Evolutionary conservation across 176 grass and related monocot genomes (phyloP), one percentile per base, ranked within the genome.

Genomic region (Melocanna baccifera): DNA sequence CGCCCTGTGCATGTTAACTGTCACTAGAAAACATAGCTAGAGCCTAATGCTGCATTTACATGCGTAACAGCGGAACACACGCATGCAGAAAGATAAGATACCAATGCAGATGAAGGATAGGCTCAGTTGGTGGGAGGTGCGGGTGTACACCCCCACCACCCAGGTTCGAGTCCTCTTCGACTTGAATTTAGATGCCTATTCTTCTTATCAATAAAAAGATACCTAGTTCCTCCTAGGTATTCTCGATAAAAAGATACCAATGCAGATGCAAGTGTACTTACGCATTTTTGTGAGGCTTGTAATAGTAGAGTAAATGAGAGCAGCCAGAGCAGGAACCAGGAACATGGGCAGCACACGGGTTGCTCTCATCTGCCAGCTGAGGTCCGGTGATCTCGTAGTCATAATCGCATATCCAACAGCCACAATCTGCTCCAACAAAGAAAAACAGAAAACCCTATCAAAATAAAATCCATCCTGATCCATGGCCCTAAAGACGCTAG

Each of bases 281-380:
- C 96, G 70, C 66, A 94, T 84, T 87, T 87, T 94, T 29, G 88
- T 73, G 56, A 99, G 39, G 53, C 84, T 89, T 87, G 80, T 66
- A 82, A 99, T 77, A 58, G 80, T 36, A 14, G 81, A 91, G 30
- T 94, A 99, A 25, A 87, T 71, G 43, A 86, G 46, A 88, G 86
- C 86, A 87, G 90, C 92, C 30, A 96, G 79, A 80, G 50, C 83
- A 81, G 93, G 93, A 67, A 99, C 57, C 62, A 92, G 29, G 72
- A 96, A 83, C 89, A 99, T 88, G 30, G 96, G 91, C 29, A 96
- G 77, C 65, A 96, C 88, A 67, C 86, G 69, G 29, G 65, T 39
- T 75, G 96, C 81, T 20, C 91, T 99, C 71, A 69, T 77, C 82
- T 94, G 88, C 97, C 93, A 96, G 73, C 65, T 86, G 83, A 92